Evolutionary conservation across 1,284 basidiomycete species (phyloP), one percentile per base, ranked within the genome.

Genomic region (Heliocybe sulcata): DNA sequence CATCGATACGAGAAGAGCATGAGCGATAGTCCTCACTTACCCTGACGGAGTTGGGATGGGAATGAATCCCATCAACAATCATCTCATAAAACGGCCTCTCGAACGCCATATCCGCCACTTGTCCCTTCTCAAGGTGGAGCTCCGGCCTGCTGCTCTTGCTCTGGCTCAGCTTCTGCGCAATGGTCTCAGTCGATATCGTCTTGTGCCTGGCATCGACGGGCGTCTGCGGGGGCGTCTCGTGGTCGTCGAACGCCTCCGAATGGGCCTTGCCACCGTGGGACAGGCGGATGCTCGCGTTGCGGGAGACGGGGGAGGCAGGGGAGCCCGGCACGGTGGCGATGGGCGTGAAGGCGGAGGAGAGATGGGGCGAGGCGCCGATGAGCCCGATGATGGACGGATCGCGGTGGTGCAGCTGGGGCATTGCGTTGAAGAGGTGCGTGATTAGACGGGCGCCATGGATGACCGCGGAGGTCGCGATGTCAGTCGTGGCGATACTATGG

Each of bases 391-490:
- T 91, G 12, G 82, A 90, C 47, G 90, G 87, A 65, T 91, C 89
- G 38, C 90, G 80, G 63, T 93, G 90, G 66, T 92, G 90, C 54
- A 94, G 71, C 62, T 87, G 87, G 2, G 90, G 89, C 91, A 94
- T 94, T 3, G 91, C 91, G 64, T 96, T 96, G 82, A 94, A 94
- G 20, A 95, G 75, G 69, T 95, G 93, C 0, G 93, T 95, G 62
- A 95, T 92, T 60, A 94, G 82, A 6, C 83, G 77, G 3, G 92
- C 90, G 27, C 91, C 90, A 54, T 76, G 73, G 42, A 78, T 72
- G 4, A 90, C 79, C 1, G 90, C 89, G 1, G 72, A 74, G 3
- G 82, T 82, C 2, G 90, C 89, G 53, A 83, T 74, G 22, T 84
- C 81, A 1, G 85, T 83, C 20, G 80, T 77, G 38, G 84, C 83